These are phyloP conservation scores for Amanita rimosa DNA, from an alignment of 768 basidiomycete genomes.

Conservation along the genomic window DNA sequence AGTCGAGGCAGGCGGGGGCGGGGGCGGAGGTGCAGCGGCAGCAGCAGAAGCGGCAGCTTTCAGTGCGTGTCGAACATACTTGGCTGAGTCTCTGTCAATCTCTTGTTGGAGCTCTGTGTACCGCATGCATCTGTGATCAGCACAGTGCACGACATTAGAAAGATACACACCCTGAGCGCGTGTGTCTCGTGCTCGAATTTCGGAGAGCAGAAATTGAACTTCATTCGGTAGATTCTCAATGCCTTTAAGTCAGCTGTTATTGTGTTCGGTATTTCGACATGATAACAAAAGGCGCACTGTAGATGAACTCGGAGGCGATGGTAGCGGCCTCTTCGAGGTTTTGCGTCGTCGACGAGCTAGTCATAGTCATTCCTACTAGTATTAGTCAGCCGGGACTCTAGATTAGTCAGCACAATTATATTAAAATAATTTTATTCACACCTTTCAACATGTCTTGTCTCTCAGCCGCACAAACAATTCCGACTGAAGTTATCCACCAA, in stretches of 20 bases:
- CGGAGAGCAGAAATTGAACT: slow-evolving; percentile 38
- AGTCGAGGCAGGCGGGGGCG: slow-evolving; percentile 7
- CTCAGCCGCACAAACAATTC: no score
- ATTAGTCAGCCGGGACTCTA: neutral
- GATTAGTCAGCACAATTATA: no score
- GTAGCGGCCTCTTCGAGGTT: slow-evolving; percentile 43
- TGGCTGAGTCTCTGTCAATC: slow-evolving; percentile 35
- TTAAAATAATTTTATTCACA: no score
- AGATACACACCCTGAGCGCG: slow-evolving; percentile 26
- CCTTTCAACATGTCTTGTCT: no score
- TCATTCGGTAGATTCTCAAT: slow-evolving; percentile 45
- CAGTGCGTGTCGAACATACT: slow-evolving; percentile 38
- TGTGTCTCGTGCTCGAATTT: slow-evolving; percentile 36
- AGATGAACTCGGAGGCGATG: slow-evolving; percentile 44
- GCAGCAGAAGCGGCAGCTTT: slow-evolving; percentile 11
- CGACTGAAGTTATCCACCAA: no score
- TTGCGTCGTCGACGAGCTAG: slow-evolving; percentile 11
- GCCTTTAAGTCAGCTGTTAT: slow-evolving; percentile 17
- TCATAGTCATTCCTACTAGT: neutral
- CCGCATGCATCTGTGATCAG: neutral
- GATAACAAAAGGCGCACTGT: slow-evolving; percentile 25
- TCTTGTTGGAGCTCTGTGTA: slow-evolving; percentile 34
- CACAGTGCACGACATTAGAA: neutral
- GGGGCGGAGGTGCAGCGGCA: neutral
- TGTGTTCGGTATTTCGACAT: neutral